A percentile compares a stretch with the other conserved stretches of the same genome.
Conservation (phyloP, 768 basidiomycete species). For the Tulasnella sp. region DNA sequence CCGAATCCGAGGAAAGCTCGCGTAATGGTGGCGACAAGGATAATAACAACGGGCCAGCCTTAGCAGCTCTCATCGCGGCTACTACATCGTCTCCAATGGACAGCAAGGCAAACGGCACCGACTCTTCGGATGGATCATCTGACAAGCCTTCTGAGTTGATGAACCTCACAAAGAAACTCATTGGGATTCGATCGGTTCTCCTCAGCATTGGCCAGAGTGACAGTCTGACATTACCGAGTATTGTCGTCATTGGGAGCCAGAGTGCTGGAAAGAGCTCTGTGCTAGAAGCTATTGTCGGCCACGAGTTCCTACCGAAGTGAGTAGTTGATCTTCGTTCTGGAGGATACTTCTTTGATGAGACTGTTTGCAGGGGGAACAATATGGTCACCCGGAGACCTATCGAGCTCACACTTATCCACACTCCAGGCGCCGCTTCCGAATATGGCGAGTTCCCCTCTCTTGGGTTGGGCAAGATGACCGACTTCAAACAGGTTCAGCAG, state of each 20-base stretch:
- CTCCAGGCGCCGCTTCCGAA: slow-evolving; percentile 42
- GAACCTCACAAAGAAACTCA: slow-evolving; percentile 87
- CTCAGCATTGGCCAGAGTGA: slow-evolving; percentile 94
- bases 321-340: slow-evolving; percentile 26
- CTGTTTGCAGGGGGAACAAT: slow-evolving; percentile 68
- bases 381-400: slow-evolving; percentile 99
- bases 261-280: slow-evolving; percentile 98
- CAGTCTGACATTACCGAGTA: slow-evolving; percentile 85
- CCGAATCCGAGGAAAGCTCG: background rate
- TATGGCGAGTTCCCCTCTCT: slow-evolving; percentile 92
- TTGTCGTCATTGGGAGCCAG: slow-evolving; percentile 97
- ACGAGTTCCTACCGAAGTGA: slow-evolving; percentile 96
- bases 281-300: slow-evolving; percentile 91
- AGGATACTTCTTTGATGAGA: slow-evolving; percentile 12
- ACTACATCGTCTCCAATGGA: slow-evolving; percentile 68
- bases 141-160: slow-evolving; percentile 70
- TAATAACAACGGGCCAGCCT: slow-evolving; percentile 33
- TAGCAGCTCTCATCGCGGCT: slow-evolving; percentile 66
- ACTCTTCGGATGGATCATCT: slow-evolving; percentile 13
- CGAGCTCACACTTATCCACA: slow-evolving; percentile 93
- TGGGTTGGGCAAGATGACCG: slow-evolving; percentile 76
- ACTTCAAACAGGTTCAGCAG: slow-evolving; percentile 85
- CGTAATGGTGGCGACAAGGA: slow-evolving; percentile 3
- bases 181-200: slow-evolving; percentile 91
- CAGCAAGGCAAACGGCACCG: slow-evolving; percentile 31